Conservation (phyloP, 805 yeast species). For the Metschnikowia rubicola region DNA sequence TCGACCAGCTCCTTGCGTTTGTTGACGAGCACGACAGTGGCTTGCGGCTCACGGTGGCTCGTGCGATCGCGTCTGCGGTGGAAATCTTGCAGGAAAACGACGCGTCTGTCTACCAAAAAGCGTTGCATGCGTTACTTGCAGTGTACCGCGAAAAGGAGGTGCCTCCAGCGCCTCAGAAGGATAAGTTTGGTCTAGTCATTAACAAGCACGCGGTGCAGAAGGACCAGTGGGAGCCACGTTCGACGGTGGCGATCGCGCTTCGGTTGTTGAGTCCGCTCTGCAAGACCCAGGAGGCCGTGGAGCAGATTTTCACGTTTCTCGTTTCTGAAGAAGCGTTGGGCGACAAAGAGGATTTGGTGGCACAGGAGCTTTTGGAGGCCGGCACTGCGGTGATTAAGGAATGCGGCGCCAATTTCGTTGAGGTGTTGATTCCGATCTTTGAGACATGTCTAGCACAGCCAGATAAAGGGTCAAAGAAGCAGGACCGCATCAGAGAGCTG, state of each 20-base stretch:
- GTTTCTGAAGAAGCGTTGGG: slow-evolving; percentile 65
- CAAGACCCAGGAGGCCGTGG: slow-evolving; percentile 38
- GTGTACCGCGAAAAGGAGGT: slow-evolving; percentile 58
- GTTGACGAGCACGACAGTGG: slow-evolving; percentile 60
- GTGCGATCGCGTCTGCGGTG: slow-evolving; percentile 61
- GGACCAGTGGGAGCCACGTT: slow-evolving; percentile 82
- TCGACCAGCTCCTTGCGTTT: slow-evolving; percentile 45
- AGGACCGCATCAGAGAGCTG: slow-evolving; percentile 69
- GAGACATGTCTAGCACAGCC: slow-evolving; percentile 60
- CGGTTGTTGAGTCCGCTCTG: slow-evolving; percentile 53
- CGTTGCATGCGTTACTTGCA: slow-evolving; percentile 46
- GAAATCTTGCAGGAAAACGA: slow-evolving; percentile 25
- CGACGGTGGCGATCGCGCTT: slow-evolving; percentile 73
- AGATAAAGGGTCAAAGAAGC: slow-evolving; percentile 44
- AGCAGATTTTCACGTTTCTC: slow-evolving; percentile 57
- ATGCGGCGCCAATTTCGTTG: slow-evolving; percentile 68
- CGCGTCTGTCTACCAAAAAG: slow-evolving; percentile 23
- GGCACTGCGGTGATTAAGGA: slow-evolving; percentile 68
- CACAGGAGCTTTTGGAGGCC: slow-evolving; percentile 85
- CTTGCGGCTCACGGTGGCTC: slow-evolving; percentile 69
- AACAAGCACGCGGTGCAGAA: slow-evolving; percentile 56
- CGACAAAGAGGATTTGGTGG: slow-evolving; percentile 67
- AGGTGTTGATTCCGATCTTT: slow-evolving; percentile 73
- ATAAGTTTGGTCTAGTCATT: slow-evolving; percentile 75
- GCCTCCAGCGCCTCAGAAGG: slow-evolving; percentile 75